phyloP scores from a whole-genome alignment of 169 alveolate genomes.

The Plasmodium adleri region DNA sequence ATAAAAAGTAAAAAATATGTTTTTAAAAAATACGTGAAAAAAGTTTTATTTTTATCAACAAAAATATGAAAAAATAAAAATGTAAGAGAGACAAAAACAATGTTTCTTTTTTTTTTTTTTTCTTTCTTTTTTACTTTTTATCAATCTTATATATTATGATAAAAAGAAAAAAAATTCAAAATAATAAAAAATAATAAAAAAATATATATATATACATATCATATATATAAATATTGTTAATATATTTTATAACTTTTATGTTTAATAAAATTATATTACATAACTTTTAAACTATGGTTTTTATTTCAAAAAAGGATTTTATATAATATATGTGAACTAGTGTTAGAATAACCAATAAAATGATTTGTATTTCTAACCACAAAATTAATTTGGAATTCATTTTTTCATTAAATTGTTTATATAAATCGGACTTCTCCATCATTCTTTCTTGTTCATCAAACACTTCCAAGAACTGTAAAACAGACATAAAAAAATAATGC shows the following conservation, averaged over 20 bases:
- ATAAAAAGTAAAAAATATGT: no score
- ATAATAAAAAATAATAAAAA: neutral
- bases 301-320: conserved; percentile 74
- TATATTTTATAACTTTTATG: no score
- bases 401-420: conserved; percentile 70
- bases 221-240: no score
- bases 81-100: no score
- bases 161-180: neutral
- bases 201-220: no score
- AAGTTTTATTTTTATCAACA: no score
- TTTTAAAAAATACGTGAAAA: no score
- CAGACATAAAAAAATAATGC: neutral
- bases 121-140: no score
- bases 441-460: conserved; percentile 68
- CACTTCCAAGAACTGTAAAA: conserved; percentile 57
- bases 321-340: conserved; percentile 61
- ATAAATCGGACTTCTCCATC: conserved; percentile 68
- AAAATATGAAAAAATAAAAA: no score
- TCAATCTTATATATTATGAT: no score
- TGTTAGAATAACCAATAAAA: conserved; percentile 48
- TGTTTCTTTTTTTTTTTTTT: no score
- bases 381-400: conserved; percentile 60
- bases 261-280: no score
- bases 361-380: conserved; percentile 71
- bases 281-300: conserved; percentile 52